Base-by-base conservation (phyloP, 306 rosid genomes). In the Quercus suber region DNA sequence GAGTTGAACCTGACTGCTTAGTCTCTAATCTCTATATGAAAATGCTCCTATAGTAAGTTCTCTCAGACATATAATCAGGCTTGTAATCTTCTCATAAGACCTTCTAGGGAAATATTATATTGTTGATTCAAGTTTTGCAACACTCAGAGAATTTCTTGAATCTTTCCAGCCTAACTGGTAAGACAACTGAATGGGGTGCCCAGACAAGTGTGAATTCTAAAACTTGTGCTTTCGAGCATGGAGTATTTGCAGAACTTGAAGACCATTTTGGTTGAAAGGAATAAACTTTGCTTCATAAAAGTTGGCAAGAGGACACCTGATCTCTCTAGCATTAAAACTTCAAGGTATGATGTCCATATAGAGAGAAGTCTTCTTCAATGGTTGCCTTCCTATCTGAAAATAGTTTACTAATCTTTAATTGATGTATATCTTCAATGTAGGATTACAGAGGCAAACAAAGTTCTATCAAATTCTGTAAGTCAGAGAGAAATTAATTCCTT, bases 251-350 rank as follows among this genome's bases (percentile, higher is more conserved):
- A 69, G 80, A 85, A 78, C 77, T 41, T 84, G 55, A 89, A 84
- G 85, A 76, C 73, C 73, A 33, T 69, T 76, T 65, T 84, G 72
- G 69, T 75, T 49, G 92, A 87, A 63, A 89, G 81, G 83, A 90
- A 64, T 78, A 87, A 86, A 84, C 75, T 81, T 75, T 77, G 80
- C 76, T 79, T 85, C 28, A 61, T 75, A 21, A 88, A 87, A 82
- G 55, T 84, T 77, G 64, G 76, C 84, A 82, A 77, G 85, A 88
- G 73, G 79, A 73, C 80, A 60, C 82, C 89, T 53, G 73, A 82
- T 78, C 86, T 88, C 74, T 83, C 93, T 60, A 77, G 85, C 84
- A 75, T 78, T 71, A 88, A 81, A 72, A 49, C 77, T 80, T 86
- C 82, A 73, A 85, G 88, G 99, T 90, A 79, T 31, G 88, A 58